These are phyloP conservation scores for Vachellia pachyceras DNA, from an alignment of 306 rosid species.

Conservation along the genomic window DNA sequence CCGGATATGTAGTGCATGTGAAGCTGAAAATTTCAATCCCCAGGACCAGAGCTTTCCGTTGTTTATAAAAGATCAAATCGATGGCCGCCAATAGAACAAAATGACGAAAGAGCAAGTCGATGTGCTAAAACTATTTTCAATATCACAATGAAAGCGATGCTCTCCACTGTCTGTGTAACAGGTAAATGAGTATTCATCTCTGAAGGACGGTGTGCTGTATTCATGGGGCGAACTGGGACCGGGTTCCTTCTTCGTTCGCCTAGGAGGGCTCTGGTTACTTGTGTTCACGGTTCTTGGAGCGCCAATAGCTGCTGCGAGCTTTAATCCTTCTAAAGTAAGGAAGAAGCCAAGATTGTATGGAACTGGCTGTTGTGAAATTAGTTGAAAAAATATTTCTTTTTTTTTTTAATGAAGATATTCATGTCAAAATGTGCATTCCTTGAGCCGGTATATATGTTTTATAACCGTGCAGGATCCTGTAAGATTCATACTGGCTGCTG, in stretches of 20 bases:
- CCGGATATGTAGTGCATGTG: too few species aligned
- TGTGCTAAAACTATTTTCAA: background rate
- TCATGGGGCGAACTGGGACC: conserved; percentile 97
- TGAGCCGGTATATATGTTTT: conserved; percentile 16
- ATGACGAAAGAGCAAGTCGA: background rate
- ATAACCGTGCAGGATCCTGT: conserved; percentile 83
- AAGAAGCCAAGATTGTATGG: conserved; percentile 1
- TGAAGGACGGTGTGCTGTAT: conserved; percentile 72
- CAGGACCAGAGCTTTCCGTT: background rate
- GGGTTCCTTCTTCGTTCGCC: conserved; percentile 82
- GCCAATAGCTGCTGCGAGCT: conserved; percentile 95
- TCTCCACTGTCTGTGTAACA: conserved; percentile 37
- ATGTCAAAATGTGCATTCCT: conserved; percentile 9
- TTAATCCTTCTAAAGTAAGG: conserved; percentile 90
- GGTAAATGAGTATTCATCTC: conserved; percentile 97
- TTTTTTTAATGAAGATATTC: too few species aligned
- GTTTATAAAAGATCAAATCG: background rate
- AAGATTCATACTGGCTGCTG: conserved; percentile 89
- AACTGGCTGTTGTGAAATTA: conserved; percentile 20
- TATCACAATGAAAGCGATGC: conserved; percentile 16
- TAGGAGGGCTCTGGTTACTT: conserved; percentile 91
- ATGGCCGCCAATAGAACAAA: too few species aligned
- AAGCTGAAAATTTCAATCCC: background rate
- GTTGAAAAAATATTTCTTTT: too few species aligned
- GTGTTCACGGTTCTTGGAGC: conserved; percentile 79